Evolutionary conservation across 2,329 filamentous ascomycete species (phyloP), one percentile per base, ranked within the genome.

Genomic region (Cladorrhinum sp.): DNA sequence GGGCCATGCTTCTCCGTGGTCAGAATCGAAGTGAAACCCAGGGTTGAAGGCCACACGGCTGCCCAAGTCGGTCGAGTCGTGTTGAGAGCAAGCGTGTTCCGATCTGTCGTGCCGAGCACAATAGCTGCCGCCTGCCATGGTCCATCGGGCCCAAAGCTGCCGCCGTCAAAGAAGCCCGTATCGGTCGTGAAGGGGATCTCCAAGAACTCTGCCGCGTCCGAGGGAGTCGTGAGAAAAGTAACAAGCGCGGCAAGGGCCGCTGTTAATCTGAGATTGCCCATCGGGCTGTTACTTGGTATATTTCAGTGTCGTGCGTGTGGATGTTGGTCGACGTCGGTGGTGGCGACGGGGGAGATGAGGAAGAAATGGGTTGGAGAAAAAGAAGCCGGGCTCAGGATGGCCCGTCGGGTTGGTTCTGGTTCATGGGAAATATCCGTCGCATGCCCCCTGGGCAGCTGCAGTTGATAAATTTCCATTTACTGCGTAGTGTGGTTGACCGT

Each of bases 91-190:
- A 46, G 16, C 3, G 42, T 21, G 3, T 46, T 4, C 4, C 6
- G 16, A 46, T 18, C 18, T 20, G 42, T 26, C 14, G 24, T 62
- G 18, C 64, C 60, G 4, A 62, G 49, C 33, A 59, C 46, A 3
- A 62, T n/a, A 5, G 12, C 50, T 21, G 57, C 57, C 10, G 65
- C 61, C 33, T 65, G 65, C 65, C 65, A 66, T 59, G 65, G 65
- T 7, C 65, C 65, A 51, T 65, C 65, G 9, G 65, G 63, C 9
- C 65, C 65, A 21, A 57, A 60, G 1, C 7, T 30, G 2, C 55
- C 58, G 1, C 18, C 42, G 10, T 21, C n/a, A 10, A 46, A 46
- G 3, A 18, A 46, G n/a, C n/a, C 42, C 2, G n/a, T 46, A 21
- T 46, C 42, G 42, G 42, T 46, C n/a, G 42, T 46, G n/a, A 46